These are phyloP conservation scores for Penicillium brevicompactum DNA, from an alignment of 2,329 filamentous ascomycete genomes.

Conservation along the genomic window DNA sequence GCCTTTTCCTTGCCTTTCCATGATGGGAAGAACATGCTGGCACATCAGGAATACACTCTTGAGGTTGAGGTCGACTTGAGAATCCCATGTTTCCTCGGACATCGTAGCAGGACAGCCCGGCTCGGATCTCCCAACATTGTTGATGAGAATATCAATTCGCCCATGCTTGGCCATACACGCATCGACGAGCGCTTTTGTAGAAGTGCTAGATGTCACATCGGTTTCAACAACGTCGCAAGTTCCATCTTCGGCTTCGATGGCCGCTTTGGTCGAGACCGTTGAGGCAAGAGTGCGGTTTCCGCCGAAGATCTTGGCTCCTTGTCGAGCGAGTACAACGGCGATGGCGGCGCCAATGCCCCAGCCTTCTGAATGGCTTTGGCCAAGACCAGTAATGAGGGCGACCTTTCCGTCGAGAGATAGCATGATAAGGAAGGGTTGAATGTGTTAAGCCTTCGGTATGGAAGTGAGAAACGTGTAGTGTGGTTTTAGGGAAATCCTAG, in stretches of 20 bases:
- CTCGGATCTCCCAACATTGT: slow-evolving; percentile 62
- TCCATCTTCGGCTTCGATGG: slow-evolving; percentile 38
- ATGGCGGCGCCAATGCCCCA: slow-evolving; percentile 58
- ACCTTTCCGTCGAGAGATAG: slow-evolving; percentile 19
- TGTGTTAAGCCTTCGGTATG: not conserved
- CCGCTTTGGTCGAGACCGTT: slow-evolving; percentile 42
- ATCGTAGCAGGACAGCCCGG: slow-evolving; percentile 54
- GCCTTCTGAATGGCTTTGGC: slow-evolving; percentile 42
- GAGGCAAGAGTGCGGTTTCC: slow-evolving; percentile 51
- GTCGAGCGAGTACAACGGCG: slow-evolving; percentile 50
- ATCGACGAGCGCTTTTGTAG: slow-evolving; percentile 56
- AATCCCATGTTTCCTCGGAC: slow-evolving; percentile 54
- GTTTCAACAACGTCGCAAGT: slow-evolving; percentile 46
- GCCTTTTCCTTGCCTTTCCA: slow-evolving; percentile 27
- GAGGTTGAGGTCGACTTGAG: slow-evolving; percentile 58
- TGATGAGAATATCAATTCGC: slow-evolving; percentile 62
- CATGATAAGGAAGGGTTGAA: not conserved
- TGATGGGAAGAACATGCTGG: slow-evolving; percentile 39
- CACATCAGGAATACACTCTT: slow-evolving; percentile 59
- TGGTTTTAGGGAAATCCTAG: not conserved
- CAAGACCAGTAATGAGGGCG: slow-evolving; percentile 29
- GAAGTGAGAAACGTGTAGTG: not conserved
- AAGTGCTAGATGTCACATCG: slow-evolving; percentile 56
- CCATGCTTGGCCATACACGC: slow-evolving; percentile 56
- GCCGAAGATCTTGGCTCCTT: slow-evolving; percentile 55